Percentiles rank a stretch among this genome's conserved stretches.
Evolutionary conservation across 78 protist genomes (phyloP).

Genomic region (Abeoforma whisleri): DNA sequence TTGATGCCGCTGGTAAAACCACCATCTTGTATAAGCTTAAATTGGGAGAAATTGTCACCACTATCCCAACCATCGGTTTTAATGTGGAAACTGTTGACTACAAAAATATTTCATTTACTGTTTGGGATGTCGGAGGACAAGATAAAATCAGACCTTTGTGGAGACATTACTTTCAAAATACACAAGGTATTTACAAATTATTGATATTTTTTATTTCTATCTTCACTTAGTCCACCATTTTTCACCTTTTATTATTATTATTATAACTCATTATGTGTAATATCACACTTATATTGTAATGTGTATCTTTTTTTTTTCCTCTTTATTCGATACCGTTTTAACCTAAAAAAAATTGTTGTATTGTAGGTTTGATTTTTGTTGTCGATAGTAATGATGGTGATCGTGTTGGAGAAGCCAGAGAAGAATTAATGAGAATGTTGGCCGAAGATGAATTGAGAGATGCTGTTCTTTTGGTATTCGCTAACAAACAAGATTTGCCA

Average conservation of each 20-base stretch:
- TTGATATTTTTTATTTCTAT: no score
- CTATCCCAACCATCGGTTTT: constrained; percentile 75
- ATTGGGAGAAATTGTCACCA: constrained; percentile 49
- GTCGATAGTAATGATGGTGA: constrained; percentile 73
- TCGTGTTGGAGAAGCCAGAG: constrained; percentile 58
- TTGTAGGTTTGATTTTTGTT: constrained; percentile 68
- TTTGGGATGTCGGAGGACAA: constrained; percentile 95
- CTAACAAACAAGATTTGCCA: constrained; percentile 89
- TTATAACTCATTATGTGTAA: no score
- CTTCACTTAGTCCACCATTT: no score
- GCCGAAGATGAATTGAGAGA: constrained; percentile 77
- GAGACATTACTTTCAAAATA: constrained; percentile 76
- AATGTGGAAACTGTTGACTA: constrained; percentile 83
- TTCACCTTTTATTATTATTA: no score
- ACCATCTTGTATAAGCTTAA: constrained; percentile 48
- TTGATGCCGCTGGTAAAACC: constrained; percentile 61
- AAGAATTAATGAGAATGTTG: constrained; percentile 70
- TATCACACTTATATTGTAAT: no score
- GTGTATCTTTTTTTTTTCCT: no score
- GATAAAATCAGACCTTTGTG: constrained; percentile 88
- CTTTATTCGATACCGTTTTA: no score
- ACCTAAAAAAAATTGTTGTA: no score
- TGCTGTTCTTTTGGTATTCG: constrained; percentile 73
- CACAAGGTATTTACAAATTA: constrained; percentile 34
- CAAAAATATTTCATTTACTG: constrained; percentile 76